These are phyloP conservation scores for Kazachstania bromeliacearum DNA, from an alignment of 805 yeast genomes.

Conservation along the genomic window DNA sequence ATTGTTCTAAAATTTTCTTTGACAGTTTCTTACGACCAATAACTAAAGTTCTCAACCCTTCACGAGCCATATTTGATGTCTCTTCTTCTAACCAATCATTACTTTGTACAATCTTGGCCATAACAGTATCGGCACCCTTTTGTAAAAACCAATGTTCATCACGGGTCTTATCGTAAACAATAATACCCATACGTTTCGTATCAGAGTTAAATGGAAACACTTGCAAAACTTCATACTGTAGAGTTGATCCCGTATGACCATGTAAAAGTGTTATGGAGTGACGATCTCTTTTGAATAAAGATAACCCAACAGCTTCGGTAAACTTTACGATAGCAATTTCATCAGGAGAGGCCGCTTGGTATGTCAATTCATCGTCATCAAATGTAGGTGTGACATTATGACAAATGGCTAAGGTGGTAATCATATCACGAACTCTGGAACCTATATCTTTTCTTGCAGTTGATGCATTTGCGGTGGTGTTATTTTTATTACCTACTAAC, in stretches of 20 bases:
- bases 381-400: constrained; percentile 94
- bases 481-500: constrained; percentile 9
- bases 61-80: constrained; percentile 95
- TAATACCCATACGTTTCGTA: constrained; percentile 91
- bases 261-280: constrained; percentile 61
- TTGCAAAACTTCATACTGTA: constrained; percentile 61
- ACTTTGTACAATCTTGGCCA: constrained; percentile 69
- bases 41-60: constrained; percentile 91
- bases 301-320: constrained; percentile 77
- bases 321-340: constrained; percentile 94
- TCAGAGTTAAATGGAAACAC: constrained; percentile 94
- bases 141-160: constrained; percentile 77
- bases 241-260: constrained; percentile 40
- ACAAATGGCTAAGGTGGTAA: constrained; percentile 81
- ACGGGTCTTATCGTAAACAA: constrained; percentile 51
- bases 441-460: constrained; percentile 60
- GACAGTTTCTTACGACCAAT: constrained; percentile 75
- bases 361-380: constrained; percentile 64
- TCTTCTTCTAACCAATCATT: constrained; percentile 98
- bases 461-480: constrained; percentile 10
- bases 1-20: constrained; percentile 46
- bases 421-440: constrained; percentile 66
- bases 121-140: constrained; percentile 96
- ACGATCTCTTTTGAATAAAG: constrained; percentile 75
- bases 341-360: constrained; percentile 98